Base-by-base conservation (phyloP, 495 filamentous ascomycete genomes). In the Daldinia grandis region DNA sequence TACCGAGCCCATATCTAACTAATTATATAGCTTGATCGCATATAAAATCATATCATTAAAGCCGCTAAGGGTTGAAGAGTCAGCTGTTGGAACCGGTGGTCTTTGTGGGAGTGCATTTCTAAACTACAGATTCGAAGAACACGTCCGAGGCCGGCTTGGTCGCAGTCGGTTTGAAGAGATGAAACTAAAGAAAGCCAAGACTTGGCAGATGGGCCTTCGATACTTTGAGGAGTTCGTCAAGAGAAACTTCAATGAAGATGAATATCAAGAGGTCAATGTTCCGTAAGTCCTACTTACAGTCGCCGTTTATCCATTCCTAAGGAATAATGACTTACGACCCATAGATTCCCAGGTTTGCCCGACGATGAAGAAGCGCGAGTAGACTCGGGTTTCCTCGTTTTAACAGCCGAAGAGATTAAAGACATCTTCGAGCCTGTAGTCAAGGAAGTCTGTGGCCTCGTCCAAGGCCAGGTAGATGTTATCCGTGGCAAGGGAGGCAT, bases 221-320 rank as follows among this genome's bases (percentile, higher is more conserved):
- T 90, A 84, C 62, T 91, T 84, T 78, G 89, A 87, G 72, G 85
- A 91, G 62, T 90, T 88, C 66, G 86, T 91, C 3, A 91, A 91
- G 77, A 84, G 88, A 15, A 92, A 92, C 66, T 93, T 92, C 75
- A 90, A 90, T 71, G 89, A 91, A 73, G 89, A 91, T 28, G 89
- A 92, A 64, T 86, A 91, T 64, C 81, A 86, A 56, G 90, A 89
- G 68, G 84, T 90, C 56, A 91, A 91, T 47, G 83, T 92, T 0
- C 90, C 90, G 82, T 85, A 74, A 55, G 83, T 79, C 6, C 33
- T 4, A 8, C 40, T 14, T 14, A 0, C 6, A 27, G 28, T 50
- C 28, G 4, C 38, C 50, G 6, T 15, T 12, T 27, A 51, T 0
- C 17, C 27, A 49, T 1, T 30, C 31, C 21, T 9, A 30, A 30